Base-by-base conservation (phyloP, 768 basidiomycete species). In the Auriscalpium vulgare region DNA sequence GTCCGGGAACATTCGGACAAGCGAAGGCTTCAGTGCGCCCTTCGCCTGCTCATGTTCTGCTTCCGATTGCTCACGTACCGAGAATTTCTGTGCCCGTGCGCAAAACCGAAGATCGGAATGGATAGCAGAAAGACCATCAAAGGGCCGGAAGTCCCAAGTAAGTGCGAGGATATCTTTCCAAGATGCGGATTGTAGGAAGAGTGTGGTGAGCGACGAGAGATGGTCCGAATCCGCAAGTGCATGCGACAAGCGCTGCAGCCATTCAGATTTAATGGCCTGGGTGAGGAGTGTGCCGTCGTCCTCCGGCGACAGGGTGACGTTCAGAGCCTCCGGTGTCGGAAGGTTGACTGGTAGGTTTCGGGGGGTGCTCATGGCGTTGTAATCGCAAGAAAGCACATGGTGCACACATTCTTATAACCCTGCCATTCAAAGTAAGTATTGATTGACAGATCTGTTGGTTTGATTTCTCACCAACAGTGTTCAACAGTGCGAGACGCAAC, bases 111-210 rank as follows among this genome's bases (percentile, higher is more conserved):
- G 34, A n/a, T n/a, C 29, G 10, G 34, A 9, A 3, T n/a, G 50
- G 37, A 51, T 38, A 10, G 34, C 16, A 9, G 37, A 36, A 10
- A 38, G 4, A 23, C 50, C 50, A 4, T 6, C 16, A 8, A 77
- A 66, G 2, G 75, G 61, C 23, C 75, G 72, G 36, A 67, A 68
- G 59, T 74, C 68, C 77, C 77, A 78, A 1, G 70, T 71, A 60
- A 79, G 74, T 11, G 69, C 66, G 49, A 78, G 69, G 36, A 74
- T 51, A 58, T 79, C 76, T 8, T 75, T 67, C 36, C 76, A 67
- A 67, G 68, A 77, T 10, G 75, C 76, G 37, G 65, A 54, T 0
- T 68, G 63, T 2, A 69, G 66, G 61, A 77, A 72, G 10, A 51
- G 37, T 2, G 13, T 21, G 35, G 35, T n/a, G 37, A 51, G n/a